phyloP scores from a whole-genome alignment of 768 basidiomycete genomes.

The Boletellus sp. region DNA sequence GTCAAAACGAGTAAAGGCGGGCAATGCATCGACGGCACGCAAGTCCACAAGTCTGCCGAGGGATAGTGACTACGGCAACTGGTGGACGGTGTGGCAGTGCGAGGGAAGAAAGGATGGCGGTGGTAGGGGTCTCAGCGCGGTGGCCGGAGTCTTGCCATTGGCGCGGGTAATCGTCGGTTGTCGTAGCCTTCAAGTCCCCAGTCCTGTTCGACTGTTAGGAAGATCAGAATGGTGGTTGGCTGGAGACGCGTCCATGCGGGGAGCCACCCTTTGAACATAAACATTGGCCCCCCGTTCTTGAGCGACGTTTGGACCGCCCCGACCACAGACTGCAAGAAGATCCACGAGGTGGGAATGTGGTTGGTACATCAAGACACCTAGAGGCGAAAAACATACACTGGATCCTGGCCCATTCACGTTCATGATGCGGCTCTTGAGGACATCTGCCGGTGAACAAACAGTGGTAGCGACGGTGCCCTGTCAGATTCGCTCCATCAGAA shows the following conservation, averaged over 20 bases:
- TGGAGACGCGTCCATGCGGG: constrained; percentile 85
- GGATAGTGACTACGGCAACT: too few species aligned
- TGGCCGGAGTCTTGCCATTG: too few species aligned
- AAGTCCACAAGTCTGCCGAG: too few species aligned
- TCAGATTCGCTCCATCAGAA: constrained; percentile 3
- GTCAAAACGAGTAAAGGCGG: not conserved
- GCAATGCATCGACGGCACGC: not conserved
- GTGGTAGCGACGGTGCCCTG: constrained; percentile 88
- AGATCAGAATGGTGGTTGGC: constrained; percentile 85
- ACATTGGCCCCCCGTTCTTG: constrained; percentile 73
- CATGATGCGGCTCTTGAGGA: constrained; percentile 88
- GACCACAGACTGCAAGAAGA: constrained; percentile 55
- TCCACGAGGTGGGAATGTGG: not conserved
- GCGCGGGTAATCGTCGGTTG: too few species aligned
- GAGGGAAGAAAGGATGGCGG: too few species aligned
- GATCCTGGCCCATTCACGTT: constrained; percentile 82
- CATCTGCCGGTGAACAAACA: constrained; percentile 85
- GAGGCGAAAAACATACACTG: constrained; percentile 42
- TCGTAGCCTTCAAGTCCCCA: constrained; percentile 40
- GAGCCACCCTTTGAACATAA: constrained; percentile 92
- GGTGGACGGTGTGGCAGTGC: not conserved
- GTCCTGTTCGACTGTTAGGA: constrained; percentile 80
- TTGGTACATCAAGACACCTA: too few species aligned
- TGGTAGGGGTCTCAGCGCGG: too few species aligned
- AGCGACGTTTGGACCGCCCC: constrained; percentile 66